A percentile compares a stretch with the other conserved stretches of the same genome.
These are phyloP conservation scores for Carex cristatella DNA, from an alignment of 176 grass and related monocot species.

Conservation along the genomic window DNA sequence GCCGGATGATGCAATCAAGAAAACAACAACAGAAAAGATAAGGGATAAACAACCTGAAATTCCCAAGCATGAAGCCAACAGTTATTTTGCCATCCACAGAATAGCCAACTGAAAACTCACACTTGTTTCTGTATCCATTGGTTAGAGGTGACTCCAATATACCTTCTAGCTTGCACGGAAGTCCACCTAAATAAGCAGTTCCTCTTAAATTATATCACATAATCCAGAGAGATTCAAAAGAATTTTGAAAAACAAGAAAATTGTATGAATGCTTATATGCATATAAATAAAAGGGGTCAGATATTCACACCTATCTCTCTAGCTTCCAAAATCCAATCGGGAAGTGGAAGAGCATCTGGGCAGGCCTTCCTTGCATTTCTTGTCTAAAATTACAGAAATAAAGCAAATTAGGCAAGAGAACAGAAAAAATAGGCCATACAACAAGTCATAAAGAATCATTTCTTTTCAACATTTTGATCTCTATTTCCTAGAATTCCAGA, in stretches of 20 bases:
- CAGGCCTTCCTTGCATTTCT: slow-evolving; percentile 98
- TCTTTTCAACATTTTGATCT: neutral
- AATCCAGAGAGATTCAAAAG: neutral
- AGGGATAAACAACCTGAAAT: slow-evolving; percentile 63
- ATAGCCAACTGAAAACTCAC: slow-evolving; percentile 92
- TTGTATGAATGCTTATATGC: neutral
- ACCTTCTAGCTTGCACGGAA: slow-evolving; percentile 93
- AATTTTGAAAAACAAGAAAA: neutral
- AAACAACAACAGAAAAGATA: neutral
- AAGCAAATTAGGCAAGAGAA: neutral
- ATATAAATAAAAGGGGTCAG: slow-evolving; percentile 12
- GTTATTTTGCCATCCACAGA: slow-evolving; percentile 69
- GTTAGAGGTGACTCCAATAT: slow-evolving; percentile 85
- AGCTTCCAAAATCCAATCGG: slow-evolving; percentile 69
- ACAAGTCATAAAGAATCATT: neutral
- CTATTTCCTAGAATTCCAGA: neutral
- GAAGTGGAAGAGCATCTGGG: slow-evolving; percentile 67
- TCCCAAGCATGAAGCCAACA: slow-evolving; percentile 96
- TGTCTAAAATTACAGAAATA: slow-evolving; percentile 46
- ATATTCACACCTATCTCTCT: slow-evolving; percentile 65
- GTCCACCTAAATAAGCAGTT: slow-evolving; percentile 56
- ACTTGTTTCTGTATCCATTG: slow-evolving; percentile 95
- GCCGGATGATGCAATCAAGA: neutral
- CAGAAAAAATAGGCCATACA: neutral
- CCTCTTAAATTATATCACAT: neutral